Evolutionary conservation across 257 asterid species (phyloP).

Genomic region (Capsicum rhomboideum): DNA sequence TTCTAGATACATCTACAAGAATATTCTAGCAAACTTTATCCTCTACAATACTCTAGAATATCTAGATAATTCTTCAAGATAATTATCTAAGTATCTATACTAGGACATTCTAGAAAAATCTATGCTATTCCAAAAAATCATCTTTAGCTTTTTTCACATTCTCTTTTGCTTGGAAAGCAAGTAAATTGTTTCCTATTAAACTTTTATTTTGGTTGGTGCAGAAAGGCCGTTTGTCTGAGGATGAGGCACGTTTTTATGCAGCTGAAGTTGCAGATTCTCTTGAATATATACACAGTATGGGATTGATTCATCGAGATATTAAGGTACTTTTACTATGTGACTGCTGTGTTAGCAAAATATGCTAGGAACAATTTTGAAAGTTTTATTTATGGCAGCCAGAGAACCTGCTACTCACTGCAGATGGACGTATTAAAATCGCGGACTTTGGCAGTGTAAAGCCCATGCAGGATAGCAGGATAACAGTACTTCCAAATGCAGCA

Average conservation of each 20-base stretch:
- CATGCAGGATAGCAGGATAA: conserved; percentile 87
- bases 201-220: conserved; percentile 31
- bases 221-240: conserved; percentile 93
- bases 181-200: not conserved
- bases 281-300: conserved; percentile 94
- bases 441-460: conserved; percentile 99
- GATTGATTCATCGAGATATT: conserved; percentile 93
- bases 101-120: too few species aligned
- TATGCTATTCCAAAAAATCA: too few species aligned
- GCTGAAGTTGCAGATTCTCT: conserved; percentile 98
- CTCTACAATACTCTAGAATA: too few species aligned
- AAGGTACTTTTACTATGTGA: conserved; percentile 44
- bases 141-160: too few species aligned
- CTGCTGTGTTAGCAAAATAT: not conserved
- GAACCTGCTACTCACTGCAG: conserved; percentile 82
- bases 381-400: conserved; percentile 71
- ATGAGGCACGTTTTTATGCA: conserved; percentile 89
- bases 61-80: too few species aligned
- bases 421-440: conserved; percentile 93
- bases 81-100: too few species aligned
- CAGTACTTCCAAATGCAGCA: conserved; percentile 96
- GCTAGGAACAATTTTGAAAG: not conserved
- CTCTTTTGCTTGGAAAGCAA: not conserved
- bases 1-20: too few species aligned
- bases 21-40: too few species aligned